Conservation (phyloP, 208 protist genomes). For the Polymyxa betae region DNA sequence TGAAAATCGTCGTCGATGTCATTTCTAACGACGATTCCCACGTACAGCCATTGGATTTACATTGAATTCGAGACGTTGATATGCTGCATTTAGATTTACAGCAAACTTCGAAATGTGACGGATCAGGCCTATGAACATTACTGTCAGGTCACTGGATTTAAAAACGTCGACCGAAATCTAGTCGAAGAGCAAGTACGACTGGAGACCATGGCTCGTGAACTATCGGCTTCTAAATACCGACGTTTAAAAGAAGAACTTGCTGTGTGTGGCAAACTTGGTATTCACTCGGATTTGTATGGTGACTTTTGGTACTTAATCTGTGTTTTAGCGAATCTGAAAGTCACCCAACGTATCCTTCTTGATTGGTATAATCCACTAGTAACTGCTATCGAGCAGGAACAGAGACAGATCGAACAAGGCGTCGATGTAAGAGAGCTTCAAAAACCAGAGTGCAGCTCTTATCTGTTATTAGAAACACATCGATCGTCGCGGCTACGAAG, state of each 20-base stretch:
- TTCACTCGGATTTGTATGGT: conserved; percentile 16
- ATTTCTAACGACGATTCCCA: background rate
- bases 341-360: background rate
- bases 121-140: conserved; percentile 20
- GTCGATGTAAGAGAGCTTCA: background rate
- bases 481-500: conserved; percentile 25
- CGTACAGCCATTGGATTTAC: background rate
- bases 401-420: background rate
- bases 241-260: conserved; percentile 26
- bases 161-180: conserved; percentile 20
- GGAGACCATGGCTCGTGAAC: conserved; percentile 5
- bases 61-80: background rate
- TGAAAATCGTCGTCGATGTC: background rate
- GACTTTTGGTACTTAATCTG: background rate
- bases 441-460: background rate
- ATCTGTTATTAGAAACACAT: background rate
- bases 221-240: background rate
- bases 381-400: conserved; percentile 24
- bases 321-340: background rate
- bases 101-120: background rate
- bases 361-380: conserved; percentile 32
- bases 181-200: conserved; percentile 32
- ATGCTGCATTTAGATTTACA: conserved; percentile 28
- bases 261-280: conserved; percentile 11
- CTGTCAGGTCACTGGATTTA: background rate